Evolutionary conservation across 208 protist genomes (phyloP).

Genomic region (Leishmania braziliensis): DNA sequence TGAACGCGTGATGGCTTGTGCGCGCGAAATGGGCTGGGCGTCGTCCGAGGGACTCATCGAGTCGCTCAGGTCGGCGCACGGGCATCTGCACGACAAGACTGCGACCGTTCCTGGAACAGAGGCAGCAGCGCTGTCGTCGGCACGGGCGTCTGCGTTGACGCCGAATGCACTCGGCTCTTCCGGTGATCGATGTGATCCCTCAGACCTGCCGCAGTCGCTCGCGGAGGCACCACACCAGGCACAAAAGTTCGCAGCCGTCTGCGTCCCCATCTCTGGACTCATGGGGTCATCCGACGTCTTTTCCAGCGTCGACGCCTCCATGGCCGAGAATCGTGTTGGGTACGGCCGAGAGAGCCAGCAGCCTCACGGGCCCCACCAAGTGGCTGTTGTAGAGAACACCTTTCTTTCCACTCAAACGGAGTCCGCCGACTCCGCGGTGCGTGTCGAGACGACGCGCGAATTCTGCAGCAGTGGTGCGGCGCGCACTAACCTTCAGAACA

Average conservation of each 20-base stretch:
- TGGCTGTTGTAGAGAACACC: too few species aligned
- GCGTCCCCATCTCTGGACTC: not conserved
- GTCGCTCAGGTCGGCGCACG: not conserved
- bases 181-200: not conserved
- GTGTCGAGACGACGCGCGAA: not conserved
- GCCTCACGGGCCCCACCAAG: not conserved
- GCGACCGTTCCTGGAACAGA: not conserved
- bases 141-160: not conserved
- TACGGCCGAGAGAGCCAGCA: not conserved
- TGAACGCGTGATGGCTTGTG: constrained; percentile 10
- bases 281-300: not conserved
- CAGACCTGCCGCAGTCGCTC: not conserved
- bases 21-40: constrained; percentile 2
- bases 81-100: not conserved
- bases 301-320: not conserved
- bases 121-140: not conserved
- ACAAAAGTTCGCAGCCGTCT: not conserved
- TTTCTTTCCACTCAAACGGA: not conserved
- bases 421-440: not conserved
- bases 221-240: not conserved
- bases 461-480: not conserved
- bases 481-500: not conserved
- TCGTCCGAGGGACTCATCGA: not conserved
- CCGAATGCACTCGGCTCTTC: not conserved
- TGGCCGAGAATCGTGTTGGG: not conserved